These are phyloP conservation scores for Eimeria praecox DNA, from an alignment of 169 alveolate species.

Conservation along the genomic window DNA sequence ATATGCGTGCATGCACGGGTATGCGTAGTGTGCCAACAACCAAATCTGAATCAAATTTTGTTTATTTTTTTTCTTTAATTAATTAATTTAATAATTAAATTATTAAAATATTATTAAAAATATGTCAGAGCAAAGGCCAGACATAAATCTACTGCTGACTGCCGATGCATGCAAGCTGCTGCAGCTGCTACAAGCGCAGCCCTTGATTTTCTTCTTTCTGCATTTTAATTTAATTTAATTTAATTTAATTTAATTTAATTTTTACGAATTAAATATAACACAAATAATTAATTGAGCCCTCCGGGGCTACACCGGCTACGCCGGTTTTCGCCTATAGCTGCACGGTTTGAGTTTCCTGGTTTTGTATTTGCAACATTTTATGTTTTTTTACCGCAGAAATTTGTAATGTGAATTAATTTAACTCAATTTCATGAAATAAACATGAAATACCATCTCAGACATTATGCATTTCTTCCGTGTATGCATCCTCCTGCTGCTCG, in stretches of 20 bases:
- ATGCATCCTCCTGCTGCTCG: conserved; percentile 4
- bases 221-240: not conserved
- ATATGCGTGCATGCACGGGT: not conserved
- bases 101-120: too few relatives aligned
- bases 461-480: not conserved
- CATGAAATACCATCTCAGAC: not conserved
- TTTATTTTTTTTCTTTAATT: too few relatives aligned
- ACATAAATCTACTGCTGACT: not conserved
- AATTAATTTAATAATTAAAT: too few relatives aligned
- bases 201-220: not conserved
- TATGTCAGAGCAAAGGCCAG: too few relatives aligned
- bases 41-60: not conserved
- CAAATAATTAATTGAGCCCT: not conserved
- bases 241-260: not conserved
- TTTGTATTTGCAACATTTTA: too few relatives aligned
- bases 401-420: too few relatives aligned
- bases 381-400: not conserved
- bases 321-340: not conserved
- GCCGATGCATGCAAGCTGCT: not conserved
- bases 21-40: not conserved
- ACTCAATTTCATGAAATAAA: not conserved
- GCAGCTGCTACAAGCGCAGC: not conserved
- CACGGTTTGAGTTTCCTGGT: not conserved
- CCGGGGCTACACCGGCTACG: not conserved
- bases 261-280: not conserved